Conservation (phyloP, 108 stramenopile genomes). For the Skeletonema costatum region DNA sequence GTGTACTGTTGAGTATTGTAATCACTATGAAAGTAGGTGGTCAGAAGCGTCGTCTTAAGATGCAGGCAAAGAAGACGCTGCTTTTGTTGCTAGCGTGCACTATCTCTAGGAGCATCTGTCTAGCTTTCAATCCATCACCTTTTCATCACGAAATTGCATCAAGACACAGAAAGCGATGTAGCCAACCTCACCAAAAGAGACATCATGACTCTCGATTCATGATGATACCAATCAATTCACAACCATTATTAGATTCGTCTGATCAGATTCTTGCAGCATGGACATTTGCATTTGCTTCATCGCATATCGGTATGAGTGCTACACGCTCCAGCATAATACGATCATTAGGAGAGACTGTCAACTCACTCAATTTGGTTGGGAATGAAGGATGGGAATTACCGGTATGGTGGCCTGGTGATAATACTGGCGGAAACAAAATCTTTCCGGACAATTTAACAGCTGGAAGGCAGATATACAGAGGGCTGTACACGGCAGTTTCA, state of each 20-base stretch:
- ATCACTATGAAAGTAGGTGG: neutral
- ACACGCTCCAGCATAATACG: conserved; percentile 44
- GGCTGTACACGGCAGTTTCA: conserved; percentile 54
- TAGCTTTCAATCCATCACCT: neutral
- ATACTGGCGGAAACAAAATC: conserved; percentile 41
- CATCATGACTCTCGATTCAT: neutral
- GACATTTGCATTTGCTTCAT: conserved; percentile 51
- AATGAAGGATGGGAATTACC: conserved; percentile 51
- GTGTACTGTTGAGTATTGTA: too few relatives aligned
- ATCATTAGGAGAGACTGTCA: conserved; percentile 31
- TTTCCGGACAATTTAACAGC: conserved; percentile 57
- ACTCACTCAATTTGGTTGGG: conserved; percentile 31
- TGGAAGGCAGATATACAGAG: conserved; percentile 61
- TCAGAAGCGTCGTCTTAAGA: neutral
- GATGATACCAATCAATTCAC: neutral
- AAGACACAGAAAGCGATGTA: neutral
- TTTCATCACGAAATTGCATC: neutral
- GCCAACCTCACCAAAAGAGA: neutral
- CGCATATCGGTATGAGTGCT: conserved; percentile 65
- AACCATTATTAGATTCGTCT: neutral
- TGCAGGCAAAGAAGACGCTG: neutral
- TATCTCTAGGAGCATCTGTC: neutral
- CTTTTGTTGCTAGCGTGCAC: neutral
- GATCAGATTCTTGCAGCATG: conserved; percentile 25
- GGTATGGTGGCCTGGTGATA: conserved; percentile 60